A percentile compares a stretch with the other conserved stretches of the same genome.
phyloP scores from a whole-genome alignment of 2,329 filamentous ascomycete genomes.

The Pezicula radicicola region DNA sequence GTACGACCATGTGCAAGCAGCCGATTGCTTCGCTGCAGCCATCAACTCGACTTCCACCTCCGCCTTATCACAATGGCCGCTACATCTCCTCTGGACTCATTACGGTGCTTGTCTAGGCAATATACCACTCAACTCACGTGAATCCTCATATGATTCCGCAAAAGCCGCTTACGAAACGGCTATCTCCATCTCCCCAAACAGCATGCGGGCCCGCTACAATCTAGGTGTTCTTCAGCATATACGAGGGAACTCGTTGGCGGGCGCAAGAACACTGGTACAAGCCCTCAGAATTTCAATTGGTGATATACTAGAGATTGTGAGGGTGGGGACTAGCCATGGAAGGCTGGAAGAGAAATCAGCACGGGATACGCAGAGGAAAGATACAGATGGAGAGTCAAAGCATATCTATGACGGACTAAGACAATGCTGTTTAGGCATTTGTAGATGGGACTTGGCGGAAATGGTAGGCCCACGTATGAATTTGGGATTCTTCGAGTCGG shows the following conservation, averaged over 20 bases:
- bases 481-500: background rate
- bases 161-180: background rate
- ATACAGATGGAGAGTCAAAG: background rate
- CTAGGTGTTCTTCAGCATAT: background rate
- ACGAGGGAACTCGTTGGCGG: background rate
- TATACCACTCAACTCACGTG: background rate
- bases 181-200: background rate
- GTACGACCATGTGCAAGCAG: background rate
- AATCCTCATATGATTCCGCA: background rate
- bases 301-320: background rate
- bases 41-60: conserved; percentile 62
- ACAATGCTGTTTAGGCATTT: background rate
- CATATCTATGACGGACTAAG: background rate
- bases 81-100: conserved; percentile 5
- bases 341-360: background rate
- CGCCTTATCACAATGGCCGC: conserved; percentile 47
- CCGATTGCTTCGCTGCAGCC: conserved; percentile 44
- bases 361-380: background rate
- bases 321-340: background rate
- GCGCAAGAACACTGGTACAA: background rate
- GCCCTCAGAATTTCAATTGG: background rate
- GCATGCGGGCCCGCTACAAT: background rate
- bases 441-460: conserved; percentile 1
- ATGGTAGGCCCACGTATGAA: background rate
- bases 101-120: conserved; percentile 4